Evolutionary conservation across 208 protist species (phyloP).

Genomic region (Acanthamoeba healyi): DNA sequence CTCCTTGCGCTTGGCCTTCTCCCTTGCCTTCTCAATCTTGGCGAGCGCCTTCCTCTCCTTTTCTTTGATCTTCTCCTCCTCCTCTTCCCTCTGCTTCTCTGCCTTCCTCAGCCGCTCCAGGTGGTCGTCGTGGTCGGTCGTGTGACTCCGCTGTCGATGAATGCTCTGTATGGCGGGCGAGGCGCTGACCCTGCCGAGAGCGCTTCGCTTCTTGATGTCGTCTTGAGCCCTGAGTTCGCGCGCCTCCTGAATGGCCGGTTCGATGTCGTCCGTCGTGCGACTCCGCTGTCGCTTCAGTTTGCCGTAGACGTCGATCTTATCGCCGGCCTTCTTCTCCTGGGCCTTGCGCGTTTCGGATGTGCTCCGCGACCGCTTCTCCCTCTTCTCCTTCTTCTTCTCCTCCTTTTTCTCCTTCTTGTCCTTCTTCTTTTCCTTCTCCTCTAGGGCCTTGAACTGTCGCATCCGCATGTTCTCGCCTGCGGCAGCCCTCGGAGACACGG

Average conservation of each 20-base stretch:
- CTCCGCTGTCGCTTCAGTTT: constrained; percentile 52
- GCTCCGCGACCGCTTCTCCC: constrained; percentile 14
- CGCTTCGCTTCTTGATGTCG: not conserved
- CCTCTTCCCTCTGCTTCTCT: not conserved
- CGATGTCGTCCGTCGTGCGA: constrained; percentile 63
- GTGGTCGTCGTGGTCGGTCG: constrained; percentile 2
- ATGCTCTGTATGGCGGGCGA: not conserved
- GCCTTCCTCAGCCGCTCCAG: not conserved
- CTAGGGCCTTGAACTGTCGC: constrained; percentile 37
- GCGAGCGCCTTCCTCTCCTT: not conserved
- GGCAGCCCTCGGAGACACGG: not conserved
- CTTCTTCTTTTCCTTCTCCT: constrained; percentile 46
- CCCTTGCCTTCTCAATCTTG: constrained; percentile 9
- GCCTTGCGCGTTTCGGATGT: not conserved
- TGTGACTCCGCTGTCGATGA: constrained; percentile 13
- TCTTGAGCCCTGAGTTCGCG: not conserved
- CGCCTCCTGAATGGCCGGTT: not conserved
- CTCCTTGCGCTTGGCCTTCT: constrained; percentile 13
- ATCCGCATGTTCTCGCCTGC: constrained; percentile 22
- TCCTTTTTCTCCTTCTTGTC: not conserved
- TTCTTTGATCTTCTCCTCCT: not conserved
- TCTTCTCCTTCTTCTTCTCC: not conserved
- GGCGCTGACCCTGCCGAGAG: not conserved
- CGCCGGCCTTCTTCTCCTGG: constrained; percentile 4
- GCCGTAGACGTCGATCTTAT: constrained; percentile 54